Percentiles rank a stretch among this genome's conserved stretches.
Evolutionary conservation across 768 basidiomycete genomes (phyloP).

Genomic region (Cubamyces sp.): DNA sequence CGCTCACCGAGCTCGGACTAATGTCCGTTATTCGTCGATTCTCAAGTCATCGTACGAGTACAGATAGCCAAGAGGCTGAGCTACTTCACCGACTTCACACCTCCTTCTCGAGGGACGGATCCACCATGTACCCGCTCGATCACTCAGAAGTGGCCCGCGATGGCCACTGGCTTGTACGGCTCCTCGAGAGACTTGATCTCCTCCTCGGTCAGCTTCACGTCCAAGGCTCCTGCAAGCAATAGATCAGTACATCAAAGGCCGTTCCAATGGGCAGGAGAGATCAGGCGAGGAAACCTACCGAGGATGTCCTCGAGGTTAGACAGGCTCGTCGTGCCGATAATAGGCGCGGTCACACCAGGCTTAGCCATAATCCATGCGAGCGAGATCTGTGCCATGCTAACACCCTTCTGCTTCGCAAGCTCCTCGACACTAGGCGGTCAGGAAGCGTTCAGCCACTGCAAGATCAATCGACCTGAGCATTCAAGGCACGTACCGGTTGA

Average conservation of each 20-base stretch:
- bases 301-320: conserved; percentile 46
- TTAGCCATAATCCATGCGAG: conserved; percentile 42
- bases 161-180: conserved; percentile 43
- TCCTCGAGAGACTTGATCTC: conserved; percentile 61
- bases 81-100: too few relatives aligned
- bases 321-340: conserved; percentile 45
- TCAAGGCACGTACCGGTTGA: background rate
- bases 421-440: conserved; percentile 37
- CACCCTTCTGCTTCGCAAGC: conserved; percentile 43
- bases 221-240: conserved; percentile 6
- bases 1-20: too few relatives aligned
- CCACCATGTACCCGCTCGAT: too few relatives aligned
- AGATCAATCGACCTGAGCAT: background rate
- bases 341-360: conserved; percentile 41
- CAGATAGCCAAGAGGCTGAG: too few relatives aligned
- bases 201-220: conserved; percentile 37
- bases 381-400: conserved; percentile 47
- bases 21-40: too few relatives aligned
- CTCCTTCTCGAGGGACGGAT: too few relatives aligned
- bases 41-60: too few relatives aligned
- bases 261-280: too few relatives aligned
- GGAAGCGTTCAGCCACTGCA: too few relatives aligned
- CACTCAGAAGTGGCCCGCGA: background rate
- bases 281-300: conserved; percentile 25
- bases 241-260: background rate